These are phyloP conservation scores for Linanthus parryae DNA, from an alignment of 148 eudicot genomes.

Conservation along the genomic window DNA sequence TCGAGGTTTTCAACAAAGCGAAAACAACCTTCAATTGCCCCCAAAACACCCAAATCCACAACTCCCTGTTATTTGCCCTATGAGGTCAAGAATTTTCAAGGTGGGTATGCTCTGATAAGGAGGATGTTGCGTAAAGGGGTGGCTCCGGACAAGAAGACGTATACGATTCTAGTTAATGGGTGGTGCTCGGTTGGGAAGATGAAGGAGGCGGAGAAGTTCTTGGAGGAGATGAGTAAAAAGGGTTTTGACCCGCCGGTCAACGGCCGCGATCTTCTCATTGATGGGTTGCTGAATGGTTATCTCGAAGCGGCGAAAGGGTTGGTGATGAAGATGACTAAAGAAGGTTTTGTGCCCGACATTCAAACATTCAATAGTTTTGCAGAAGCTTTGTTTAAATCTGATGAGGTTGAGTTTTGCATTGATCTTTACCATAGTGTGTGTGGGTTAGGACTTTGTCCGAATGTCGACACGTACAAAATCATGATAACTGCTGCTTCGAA, in stretches of 20 bases:
- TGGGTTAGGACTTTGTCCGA: slow-evolving; percentile 64
- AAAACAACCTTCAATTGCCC: slow-evolving; percentile 40
- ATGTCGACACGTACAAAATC: slow-evolving; percentile 67
- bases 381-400: slow-evolving; percentile 68
- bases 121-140: slow-evolving; percentile 73
- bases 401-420: slow-evolving; percentile 68
- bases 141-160: slow-evolving; percentile 69
- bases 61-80: slow-evolving; percentile 73
- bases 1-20: slow-evolving; percentile 64
- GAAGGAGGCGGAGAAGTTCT: slow-evolving; percentile 74
- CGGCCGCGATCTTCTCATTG: slow-evolving; percentile 83
- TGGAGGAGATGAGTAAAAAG: slow-evolving; percentile 87
- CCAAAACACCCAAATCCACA: slow-evolving; percentile 58
- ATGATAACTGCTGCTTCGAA: slow-evolving; percentile 66
- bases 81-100: slow-evolving; percentile 79
- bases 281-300: slow-evolving; percentile 85
- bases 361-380: slow-evolving; percentile 74
- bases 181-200: slow-evolving; percentile 96
- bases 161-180: slow-evolving; percentile 72
- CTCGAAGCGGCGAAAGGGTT: slow-evolving; percentile 75
- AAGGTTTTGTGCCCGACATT: slow-evolving; percentile 82
- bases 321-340: slow-evolving; percentile 76
- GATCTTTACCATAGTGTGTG: slow-evolving; percentile 71
- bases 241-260: slow-evolving; percentile 90
- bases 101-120: slow-evolving; percentile 81